Evolutionary conservation across 179 eudicot genomes (phyloP).

Genomic region (Vitellaria paradoxa): DNA sequence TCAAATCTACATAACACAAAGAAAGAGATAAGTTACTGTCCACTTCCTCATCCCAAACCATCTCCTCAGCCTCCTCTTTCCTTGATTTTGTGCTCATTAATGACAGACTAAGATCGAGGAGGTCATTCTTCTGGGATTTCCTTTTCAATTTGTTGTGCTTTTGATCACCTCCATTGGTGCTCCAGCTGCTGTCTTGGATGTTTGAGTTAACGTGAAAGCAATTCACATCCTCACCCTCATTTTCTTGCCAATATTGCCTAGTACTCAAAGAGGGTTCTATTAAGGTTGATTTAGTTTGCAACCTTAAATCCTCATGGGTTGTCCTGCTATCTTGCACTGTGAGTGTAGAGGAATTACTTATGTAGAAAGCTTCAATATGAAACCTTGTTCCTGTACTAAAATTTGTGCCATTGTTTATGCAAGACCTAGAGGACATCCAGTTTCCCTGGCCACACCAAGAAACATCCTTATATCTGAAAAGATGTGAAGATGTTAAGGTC

Average conservation of each 20-base stretch:
- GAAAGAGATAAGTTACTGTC: conserved; percentile 24
- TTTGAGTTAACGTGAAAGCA: neutral
- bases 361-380: neutral
- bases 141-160: conserved; percentile 6
- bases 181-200: conserved; percentile 3
- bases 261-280: neutral
- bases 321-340: neutral
- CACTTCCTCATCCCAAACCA: conserved; percentile 16
- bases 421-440: conserved; percentile 9
- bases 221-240: neutral
- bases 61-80: conserved; percentile 5
- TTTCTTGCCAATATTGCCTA: neutral
- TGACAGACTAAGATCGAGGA: conserved; percentile 22
- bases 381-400: neutral
- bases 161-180: neutral
- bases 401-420: neutral
- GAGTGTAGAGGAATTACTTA: neutral
- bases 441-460: conserved; percentile 16
- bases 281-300: neutral
- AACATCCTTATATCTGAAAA: conserved; percentile 5
- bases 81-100: conserved; percentile 13
- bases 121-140: conserved; percentile 11
- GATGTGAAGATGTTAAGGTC: neutral
- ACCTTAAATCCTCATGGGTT: neutral
- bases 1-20: conserved; percentile 5